Evolutionary conservation across 208 protist genomes (phyloP).

Genomic region (Tritrichomonas foetus): DNA sequence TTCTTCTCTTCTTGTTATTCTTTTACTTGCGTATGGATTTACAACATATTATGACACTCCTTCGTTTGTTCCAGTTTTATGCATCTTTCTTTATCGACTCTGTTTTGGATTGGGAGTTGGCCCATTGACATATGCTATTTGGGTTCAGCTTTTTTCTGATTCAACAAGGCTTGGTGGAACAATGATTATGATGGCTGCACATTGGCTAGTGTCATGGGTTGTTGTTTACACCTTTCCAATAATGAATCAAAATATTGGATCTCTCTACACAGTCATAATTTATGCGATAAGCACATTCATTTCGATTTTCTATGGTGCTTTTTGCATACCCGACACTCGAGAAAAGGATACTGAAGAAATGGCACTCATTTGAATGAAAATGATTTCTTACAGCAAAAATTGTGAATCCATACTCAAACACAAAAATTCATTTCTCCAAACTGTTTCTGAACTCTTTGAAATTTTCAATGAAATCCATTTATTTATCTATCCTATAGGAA

Average conservation of each 20-base stretch:
- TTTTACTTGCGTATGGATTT: background rate
- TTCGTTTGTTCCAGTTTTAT: background rate
- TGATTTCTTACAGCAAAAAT: too few species aligned
- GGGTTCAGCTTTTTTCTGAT: background rate
- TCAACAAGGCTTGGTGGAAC: background rate
- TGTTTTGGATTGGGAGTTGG: constrained; percentile 33
- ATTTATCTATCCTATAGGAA: too few species aligned
- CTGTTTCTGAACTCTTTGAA: too few species aligned
- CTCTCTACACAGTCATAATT: background rate
- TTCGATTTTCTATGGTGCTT: background rate
- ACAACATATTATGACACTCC: background rate
- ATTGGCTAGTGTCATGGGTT: constrained; percentile 4
- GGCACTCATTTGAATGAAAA: too few species aligned
- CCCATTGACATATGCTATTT: constrained; percentile 15
- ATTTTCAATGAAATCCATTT: too few species aligned
- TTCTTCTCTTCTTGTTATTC: background rate
- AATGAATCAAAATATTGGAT: background rate
- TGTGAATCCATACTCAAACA: too few species aligned
- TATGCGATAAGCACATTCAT: background rate
- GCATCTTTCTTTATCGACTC: background rate
- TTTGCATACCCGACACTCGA: background rate
- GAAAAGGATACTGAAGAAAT: background rate
- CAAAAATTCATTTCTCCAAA: too few species aligned
- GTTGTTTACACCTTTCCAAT: background rate
- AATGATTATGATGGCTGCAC: background rate